These are phyloP conservation scores for Pestalotiopsis fici DNA, from an alignment of 2,329 filamentous ascomycete species.

Conservation along the genomic window DNA sequence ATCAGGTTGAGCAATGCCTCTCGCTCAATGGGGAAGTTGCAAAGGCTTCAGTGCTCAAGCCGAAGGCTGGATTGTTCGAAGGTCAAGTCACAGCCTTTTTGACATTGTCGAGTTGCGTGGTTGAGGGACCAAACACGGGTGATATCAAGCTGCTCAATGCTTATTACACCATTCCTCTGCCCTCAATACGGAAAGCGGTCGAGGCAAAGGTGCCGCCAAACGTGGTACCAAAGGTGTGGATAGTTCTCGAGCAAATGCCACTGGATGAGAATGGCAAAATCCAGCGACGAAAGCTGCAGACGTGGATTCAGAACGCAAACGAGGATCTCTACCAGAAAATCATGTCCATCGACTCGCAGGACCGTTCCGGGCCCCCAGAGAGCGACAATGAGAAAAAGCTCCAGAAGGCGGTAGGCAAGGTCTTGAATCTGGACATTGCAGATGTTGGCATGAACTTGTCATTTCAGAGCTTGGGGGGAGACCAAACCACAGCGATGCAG, in stretches of 20 bases:
- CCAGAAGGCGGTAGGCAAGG: constrained; percentile 37
- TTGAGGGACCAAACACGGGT: constrained; percentile 26
- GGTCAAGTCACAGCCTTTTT: constrained; percentile 49
- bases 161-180: constrained; percentile 41
- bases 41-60: constrained; percentile 43
- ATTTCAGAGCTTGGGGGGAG: constrained; percentile 40
- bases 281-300: constrained; percentile 47
- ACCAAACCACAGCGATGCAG: constrained; percentile 38
- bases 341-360: constrained; percentile 41
- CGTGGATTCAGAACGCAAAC: constrained; percentile 56
- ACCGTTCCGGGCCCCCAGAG: constrained; percentile 32
- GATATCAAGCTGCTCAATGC: constrained; percentile 41
- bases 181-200: constrained; percentile 36
- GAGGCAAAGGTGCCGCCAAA: constrained; percentile 35
- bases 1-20: constrained; percentile 40
- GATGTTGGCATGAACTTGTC: constrained; percentile 45
- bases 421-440: constrained; percentile 35
- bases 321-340: constrained; percentile 46
- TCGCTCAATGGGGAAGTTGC: constrained; percentile 40
- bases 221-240: constrained; percentile 47
- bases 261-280: constrained; percentile 37
- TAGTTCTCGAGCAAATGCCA: constrained; percentile 48
- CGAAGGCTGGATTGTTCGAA: constrained; percentile 51
- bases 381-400: constrained; percentile 40
- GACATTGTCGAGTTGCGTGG: constrained; percentile 35